A percentile compares a stretch with the other conserved stretches of the same genome.
Conservation (phyloP, 179 eudicot genomes). For the Patellifolia procumbens region DNA sequence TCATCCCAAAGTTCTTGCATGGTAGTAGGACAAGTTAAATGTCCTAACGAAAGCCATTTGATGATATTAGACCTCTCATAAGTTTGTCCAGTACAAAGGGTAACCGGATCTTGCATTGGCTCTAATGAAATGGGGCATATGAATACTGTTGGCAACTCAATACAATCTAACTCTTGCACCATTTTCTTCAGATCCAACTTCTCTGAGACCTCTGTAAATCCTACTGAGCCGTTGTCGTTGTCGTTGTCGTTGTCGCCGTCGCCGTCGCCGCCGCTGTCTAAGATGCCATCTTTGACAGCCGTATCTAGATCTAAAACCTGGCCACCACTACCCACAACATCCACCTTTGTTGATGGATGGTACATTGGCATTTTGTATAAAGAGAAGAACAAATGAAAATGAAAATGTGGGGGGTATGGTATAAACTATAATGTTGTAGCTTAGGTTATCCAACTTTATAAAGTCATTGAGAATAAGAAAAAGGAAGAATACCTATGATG, state of each 20-base stretch:
- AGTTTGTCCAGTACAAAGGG: constrained; percentile 94
- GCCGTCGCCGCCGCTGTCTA: constrained; percentile 53
- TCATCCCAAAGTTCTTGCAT: constrained; percentile 98
- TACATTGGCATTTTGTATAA: constrained; percentile 82
- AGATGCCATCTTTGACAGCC: constrained; percentile 82
- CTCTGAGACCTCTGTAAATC: constrained; percentile 24
- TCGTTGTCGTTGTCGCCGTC: constrained; percentile 10
- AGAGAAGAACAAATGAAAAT: background rate
- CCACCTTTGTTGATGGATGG: constrained; percentile 44
- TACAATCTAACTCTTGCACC: constrained; percentile 63
- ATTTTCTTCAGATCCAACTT: constrained; percentile 87
- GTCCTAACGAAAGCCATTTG: constrained; percentile 84
- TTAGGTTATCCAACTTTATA: background rate
- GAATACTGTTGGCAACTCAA: constrained; percentile 76
- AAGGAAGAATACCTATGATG: constrained; percentile 43
- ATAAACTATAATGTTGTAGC: no score
- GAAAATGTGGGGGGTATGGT: background rate
- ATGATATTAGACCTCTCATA: constrained; percentile 81
- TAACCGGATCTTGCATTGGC: constrained; percentile 95
- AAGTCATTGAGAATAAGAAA: constrained; percentile 36
- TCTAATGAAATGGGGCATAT: constrained; percentile 94
- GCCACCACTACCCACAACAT: constrained; percentile 62
- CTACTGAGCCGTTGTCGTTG: no score
- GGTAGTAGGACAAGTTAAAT: constrained; percentile 87
- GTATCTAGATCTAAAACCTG: constrained; percentile 80